Conservation (phyloP, 306 rosid genomes). For the Leucaena leucocephala region DNA sequence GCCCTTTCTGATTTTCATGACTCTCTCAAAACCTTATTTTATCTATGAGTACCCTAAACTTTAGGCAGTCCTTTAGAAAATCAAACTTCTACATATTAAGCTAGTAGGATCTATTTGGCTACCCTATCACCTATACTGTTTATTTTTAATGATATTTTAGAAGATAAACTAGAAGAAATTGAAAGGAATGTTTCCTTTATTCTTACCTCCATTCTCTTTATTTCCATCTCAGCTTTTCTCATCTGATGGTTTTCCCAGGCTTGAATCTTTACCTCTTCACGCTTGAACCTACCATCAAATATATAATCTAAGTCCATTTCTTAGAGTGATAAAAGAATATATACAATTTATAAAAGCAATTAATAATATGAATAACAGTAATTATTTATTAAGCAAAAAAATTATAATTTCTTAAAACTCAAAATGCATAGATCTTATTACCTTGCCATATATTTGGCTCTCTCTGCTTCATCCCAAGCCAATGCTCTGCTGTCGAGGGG, state of each 20-base stretch:
- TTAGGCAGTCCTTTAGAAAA: too few relatives aligned
- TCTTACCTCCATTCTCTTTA: conserved; percentile 94
- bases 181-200: not conserved
- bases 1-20: conserved; percentile 32
- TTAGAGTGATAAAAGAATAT: not conserved
- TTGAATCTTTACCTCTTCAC: conserved; percentile 94
- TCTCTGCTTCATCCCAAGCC: conserved; percentile 99
- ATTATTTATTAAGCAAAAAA: not conserved
- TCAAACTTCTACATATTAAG: too few relatives aligned
- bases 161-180: not conserved
- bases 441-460: conserved; percentile 92
- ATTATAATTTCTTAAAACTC: not conserved
- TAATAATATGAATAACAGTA: not conserved
- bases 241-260: conserved; percentile 96
- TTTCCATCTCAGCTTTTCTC: conserved; percentile 94
- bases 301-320: not conserved
- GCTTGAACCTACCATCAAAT: conserved; percentile 66
- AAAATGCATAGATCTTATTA: conserved; percentile 19
- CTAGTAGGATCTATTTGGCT: too few relatives aligned
- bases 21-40: too few relatives aligned
- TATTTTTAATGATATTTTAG: not conserved
- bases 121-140: too few relatives aligned
- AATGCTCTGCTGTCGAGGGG: conserved; percentile 79
- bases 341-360: not conserved
- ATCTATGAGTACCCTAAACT: too few relatives aligned